phyloP scores from a whole-genome alignment of 352 stramenopile genomes.

The Pythium biforme region DNA sequence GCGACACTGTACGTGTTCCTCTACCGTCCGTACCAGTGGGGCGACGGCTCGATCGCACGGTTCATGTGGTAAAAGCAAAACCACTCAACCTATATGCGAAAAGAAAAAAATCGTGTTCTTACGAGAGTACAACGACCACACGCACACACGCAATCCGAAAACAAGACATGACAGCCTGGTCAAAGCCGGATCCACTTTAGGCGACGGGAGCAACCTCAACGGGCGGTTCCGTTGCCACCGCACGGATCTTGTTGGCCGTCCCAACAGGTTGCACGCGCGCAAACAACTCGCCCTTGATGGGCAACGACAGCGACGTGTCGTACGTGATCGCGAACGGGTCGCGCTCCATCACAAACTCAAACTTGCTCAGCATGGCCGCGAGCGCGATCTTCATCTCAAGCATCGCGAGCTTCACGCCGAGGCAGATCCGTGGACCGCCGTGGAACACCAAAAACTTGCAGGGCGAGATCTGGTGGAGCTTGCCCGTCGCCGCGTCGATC shows the following conservation, averaged over 20 bases:
- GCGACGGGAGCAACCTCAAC: background rate
- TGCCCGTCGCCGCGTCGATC: constrained; percentile 43
- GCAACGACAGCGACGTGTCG: constrained; percentile 41
- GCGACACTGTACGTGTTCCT: constrained; percentile 76
- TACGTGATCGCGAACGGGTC: constrained; percentile 47
- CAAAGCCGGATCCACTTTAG: background rate
- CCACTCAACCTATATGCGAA: background rate
- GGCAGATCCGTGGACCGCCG: constrained; percentile 58
- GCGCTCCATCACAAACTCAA: constrained; percentile 43
- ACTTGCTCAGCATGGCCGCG: constrained; percentile 48
- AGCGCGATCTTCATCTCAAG: constrained; percentile 65
- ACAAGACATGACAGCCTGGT: no score
- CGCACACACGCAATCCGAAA: background rate
- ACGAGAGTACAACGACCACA: background rate
- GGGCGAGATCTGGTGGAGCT: constrained; percentile 42
- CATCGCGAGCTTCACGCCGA: constrained; percentile 65
- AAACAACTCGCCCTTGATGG: constrained; percentile 37
- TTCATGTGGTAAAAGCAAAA: constrained; percentile 78
- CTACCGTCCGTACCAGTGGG: constrained; percentile 68
- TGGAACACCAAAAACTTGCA: constrained; percentile 74
- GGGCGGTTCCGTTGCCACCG: background rate
- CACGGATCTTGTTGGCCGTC: background rate
- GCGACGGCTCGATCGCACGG: constrained; percentile 68
- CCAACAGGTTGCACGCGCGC: background rate
- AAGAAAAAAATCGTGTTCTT: background rate